Conservation (phyloP, 768 basidiomycete genomes). For the Tulasnella sp. region DNA sequence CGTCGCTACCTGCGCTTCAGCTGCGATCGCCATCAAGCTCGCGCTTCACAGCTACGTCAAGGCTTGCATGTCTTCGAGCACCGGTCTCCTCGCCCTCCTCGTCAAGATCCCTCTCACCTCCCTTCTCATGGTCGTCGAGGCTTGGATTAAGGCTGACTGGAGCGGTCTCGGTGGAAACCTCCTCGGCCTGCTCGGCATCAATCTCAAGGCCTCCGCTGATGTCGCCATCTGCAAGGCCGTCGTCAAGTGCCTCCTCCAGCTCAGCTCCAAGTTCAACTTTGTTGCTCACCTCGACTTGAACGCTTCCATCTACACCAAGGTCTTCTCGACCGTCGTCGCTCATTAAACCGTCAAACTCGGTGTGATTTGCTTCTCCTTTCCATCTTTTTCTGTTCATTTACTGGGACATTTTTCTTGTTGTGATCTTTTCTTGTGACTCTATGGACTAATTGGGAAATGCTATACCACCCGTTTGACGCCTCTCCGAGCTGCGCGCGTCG, state of each 20-base stretch:
- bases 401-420: neutral
- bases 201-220: neutral
- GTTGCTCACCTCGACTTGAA: neutral
- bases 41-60: neutral
- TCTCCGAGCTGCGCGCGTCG: too few relatives aligned
- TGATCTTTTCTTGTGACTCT: too few relatives aligned
- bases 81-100: neutral
- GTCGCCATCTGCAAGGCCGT: neutral
- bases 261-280: neutral
- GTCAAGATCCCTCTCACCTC: neutral
- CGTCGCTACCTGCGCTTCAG: neutral
- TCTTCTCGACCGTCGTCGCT: neutral
- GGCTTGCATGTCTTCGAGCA: neutral
- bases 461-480: too few relatives aligned
- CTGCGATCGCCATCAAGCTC: neutral
- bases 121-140: neutral
- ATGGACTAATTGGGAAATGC: too few relatives aligned
- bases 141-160: neutral
- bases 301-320: neutral
- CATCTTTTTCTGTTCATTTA: neutral
- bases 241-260: neutral
- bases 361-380: neutral
- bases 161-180: neutral
- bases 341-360: neutral
- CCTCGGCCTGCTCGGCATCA: neutral